A percentile compares a stretch with the other conserved stretches of the same genome.
phyloP scores from a whole-genome alignment of 176 grass and related monocot species.

The Paspalum notatum region DNA sequence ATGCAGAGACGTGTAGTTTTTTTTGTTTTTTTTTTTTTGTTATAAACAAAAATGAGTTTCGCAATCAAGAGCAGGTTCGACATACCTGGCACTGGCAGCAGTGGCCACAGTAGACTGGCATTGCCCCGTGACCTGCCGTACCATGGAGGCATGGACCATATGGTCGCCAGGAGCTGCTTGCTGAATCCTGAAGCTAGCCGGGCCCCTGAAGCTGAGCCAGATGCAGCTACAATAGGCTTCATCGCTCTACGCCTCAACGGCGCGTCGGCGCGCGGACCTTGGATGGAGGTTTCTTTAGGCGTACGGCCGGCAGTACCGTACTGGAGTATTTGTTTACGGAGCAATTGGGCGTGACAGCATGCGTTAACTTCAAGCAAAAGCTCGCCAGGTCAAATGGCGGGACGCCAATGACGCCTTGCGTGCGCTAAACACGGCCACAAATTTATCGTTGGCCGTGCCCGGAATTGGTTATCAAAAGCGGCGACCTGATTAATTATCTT shows the following conservation, averaged over 20 bases:
- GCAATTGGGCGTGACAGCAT: background rate
- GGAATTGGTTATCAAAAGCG: constrained; percentile 7
- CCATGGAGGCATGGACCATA: background rate
- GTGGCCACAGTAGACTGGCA: background rate
- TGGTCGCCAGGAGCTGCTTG: background rate
- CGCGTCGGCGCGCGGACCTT: background rate
- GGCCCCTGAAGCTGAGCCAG: background rate
- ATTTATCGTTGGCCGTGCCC: background rate
- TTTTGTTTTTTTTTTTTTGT: no score
- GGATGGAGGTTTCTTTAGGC: background rate
- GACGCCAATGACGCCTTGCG: no score
- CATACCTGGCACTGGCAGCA: background rate
- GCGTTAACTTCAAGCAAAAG: constrained; percentile 25
- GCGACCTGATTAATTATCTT: background rate
- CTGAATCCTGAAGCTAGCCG: no score
- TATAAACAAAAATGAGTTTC: no score
- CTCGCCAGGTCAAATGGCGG: constrained; percentile 3
- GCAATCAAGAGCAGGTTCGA: no score
- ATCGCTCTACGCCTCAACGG: background rate
- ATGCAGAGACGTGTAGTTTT: background rate
- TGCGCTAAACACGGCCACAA: background rate
- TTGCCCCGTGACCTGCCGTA: background rate
- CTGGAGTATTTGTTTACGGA: background rate
- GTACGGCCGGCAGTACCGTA: background rate
- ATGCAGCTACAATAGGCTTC: background rate